Conservation (phyloP, 108 stramenopile species). For the Cyclotella cryptica region DNA sequence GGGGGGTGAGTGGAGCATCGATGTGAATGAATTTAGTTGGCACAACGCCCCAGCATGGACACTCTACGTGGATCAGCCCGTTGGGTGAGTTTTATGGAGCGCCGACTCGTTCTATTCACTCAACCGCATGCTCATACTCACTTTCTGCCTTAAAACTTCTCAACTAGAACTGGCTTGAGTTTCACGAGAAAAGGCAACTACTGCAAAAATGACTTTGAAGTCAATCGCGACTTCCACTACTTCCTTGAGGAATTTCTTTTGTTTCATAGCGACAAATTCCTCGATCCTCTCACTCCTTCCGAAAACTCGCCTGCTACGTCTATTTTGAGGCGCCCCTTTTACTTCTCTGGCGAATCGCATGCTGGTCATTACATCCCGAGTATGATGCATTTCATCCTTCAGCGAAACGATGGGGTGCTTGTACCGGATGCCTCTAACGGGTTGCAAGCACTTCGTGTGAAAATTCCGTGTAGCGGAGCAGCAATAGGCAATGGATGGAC, state of each 20-base stretch:
- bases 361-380: slow-evolving; percentile 96
- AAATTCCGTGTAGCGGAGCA: slow-evolving; percentile 63
- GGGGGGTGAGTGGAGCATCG: slow-evolving; percentile 57
- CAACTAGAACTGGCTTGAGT: slow-evolving; percentile 68
- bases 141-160: slow-evolving; percentile 8
- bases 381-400: slow-evolving; percentile 91
- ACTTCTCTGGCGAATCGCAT: slow-evolving; percentile 95
- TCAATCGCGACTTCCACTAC: slow-evolving; percentile 90
- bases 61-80: slow-evolving; percentile 75
- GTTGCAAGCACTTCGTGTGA: slow-evolving; percentile 44
- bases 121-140: not conserved
- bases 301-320: slow-evolving; percentile 13
- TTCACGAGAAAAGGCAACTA: slow-evolving; percentile 81
- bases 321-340: slow-evolving; percentile 68
- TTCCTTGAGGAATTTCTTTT: slow-evolving; percentile 87
- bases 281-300: slow-evolving; percentile 23
- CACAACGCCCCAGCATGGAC: slow-evolving; percentile 86
- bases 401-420: slow-evolving; percentile 63
- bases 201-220: slow-evolving; percentile 81
- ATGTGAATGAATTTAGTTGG: slow-evolving; percentile 78
- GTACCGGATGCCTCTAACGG: slow-evolving; percentile 25
- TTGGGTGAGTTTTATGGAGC: slow-evolving; percentile 37
- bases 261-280: slow-evolving; percentile 78
- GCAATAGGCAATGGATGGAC: slow-evolving; percentile 91
- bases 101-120: slow-evolving; percentile 3